Evolutionary conservation across 805 yeast genomes (phyloP).

Genomic region (Ogataea dorogensis): DNA sequence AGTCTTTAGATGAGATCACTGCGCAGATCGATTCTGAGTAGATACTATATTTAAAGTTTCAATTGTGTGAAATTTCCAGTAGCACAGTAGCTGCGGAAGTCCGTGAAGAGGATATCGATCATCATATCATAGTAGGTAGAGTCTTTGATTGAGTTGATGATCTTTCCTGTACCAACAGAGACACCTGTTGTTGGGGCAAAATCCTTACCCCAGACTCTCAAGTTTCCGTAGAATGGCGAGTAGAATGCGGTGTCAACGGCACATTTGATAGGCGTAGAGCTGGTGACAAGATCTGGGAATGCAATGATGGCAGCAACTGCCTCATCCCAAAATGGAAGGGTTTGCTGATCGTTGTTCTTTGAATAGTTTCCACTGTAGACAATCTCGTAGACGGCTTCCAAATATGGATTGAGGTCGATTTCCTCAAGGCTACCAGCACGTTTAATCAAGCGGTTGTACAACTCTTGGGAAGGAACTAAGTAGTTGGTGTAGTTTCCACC

Average conservation of each 20-base stretch:
- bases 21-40: neutral
- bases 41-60: too few relatives aligned
- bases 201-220: conserved; percentile 39
- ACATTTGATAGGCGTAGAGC: conserved; percentile 32
- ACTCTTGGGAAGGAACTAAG: conserved; percentile 38
- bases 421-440: conserved; percentile 35
- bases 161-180: conserved; percentile 37
- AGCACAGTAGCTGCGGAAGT: neutral
- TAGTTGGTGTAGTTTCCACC: conserved; percentile 44
- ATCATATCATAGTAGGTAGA: conserved; percentile 30
- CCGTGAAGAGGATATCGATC: neutral
- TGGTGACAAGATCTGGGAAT: conserved; percentile 36
- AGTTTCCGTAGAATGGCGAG: conserved; percentile 42
- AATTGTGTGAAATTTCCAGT: neutral
- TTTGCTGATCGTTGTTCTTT: conserved; percentile 30
- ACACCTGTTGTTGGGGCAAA: conserved; percentile 36
- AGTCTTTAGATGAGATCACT: conserved; percentile 13
- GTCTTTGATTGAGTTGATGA: conserved; percentile 35
- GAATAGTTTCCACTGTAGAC: conserved; percentile 38
- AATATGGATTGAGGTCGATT: conserved; percentile 32
- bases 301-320: conserved; percentile 40
- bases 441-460: conserved; percentile 36
- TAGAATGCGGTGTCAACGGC: conserved; percentile 41
- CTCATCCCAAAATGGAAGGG: conserved; percentile 45
- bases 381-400: conserved; percentile 30